Conservation (phyloP, 1,284 basidiomycete species). For the Singerocomus rubriflavus region DNA sequence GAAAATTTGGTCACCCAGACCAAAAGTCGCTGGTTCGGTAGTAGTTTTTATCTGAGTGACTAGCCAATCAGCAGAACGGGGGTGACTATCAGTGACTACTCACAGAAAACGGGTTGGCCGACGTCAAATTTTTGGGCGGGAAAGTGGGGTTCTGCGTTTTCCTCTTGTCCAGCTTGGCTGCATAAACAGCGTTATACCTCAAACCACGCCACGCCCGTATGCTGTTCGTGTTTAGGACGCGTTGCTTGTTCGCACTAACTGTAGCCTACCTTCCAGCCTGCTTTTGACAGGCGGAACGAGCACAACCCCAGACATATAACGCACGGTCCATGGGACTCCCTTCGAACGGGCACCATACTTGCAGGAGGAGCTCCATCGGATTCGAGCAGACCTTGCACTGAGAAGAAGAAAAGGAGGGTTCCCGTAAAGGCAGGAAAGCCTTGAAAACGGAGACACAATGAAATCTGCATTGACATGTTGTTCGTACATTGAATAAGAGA, state of each 20-base stretch:
- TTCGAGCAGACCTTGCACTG: slow-evolving; percentile 66
- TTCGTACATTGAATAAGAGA: slow-evolving; percentile 39
- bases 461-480: slow-evolving; percentile 28
- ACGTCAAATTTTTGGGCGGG: slow-evolving; percentile 36
- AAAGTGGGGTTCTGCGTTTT: slow-evolving; percentile 28
- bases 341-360: slow-evolving; percentile 85
- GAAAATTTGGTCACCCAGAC: slow-evolving; percentile 64
- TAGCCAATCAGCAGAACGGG: neutral
- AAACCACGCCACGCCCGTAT: slow-evolving; percentile 76
- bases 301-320: slow-evolving; percentile 79
- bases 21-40: slow-evolving; percentile 39
- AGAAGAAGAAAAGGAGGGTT: slow-evolving; percentile 53
- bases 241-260: slow-evolving; percentile 4
- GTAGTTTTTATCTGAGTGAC: slow-evolving; percentile 19
- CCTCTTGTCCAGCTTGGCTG: slow-evolving; percentile 59
- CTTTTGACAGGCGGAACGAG: slow-evolving; percentile 62
- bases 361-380: slow-evolving; percentile 75
- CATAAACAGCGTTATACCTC: slow-evolving; percentile 68
- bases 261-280: slow-evolving; percentile 66
- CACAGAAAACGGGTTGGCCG: slow-evolving; percentile 70
- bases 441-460: slow-evolving; percentile 38
- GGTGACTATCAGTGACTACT: slow-evolving; percentile 18
- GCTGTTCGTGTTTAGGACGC: slow-evolving; percentile 38
- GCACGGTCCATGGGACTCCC: slow-evolving; percentile 77
- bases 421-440: slow-evolving; percentile 54